A percentile compares a stretch with the other conserved stretches of the same genome.
These are phyloP conservation scores for Elongisporangium senticosum DNA, from an alignment of 352 stramenopile species.

Conservation along the genomic window DNA sequence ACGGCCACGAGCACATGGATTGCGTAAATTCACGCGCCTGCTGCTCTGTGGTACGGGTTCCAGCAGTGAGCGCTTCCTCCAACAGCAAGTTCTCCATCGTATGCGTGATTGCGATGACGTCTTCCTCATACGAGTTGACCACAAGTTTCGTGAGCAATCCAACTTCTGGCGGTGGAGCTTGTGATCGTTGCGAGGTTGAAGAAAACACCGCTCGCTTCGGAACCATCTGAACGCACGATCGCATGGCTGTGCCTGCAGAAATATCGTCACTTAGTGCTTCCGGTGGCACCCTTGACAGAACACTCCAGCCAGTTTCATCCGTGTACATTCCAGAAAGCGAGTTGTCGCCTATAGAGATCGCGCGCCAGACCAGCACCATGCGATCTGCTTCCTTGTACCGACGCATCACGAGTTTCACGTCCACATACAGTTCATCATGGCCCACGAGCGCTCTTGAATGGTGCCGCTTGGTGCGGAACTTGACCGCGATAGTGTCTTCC, in stretches of 20 bases:
- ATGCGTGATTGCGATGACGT: constrained; percentile 21
- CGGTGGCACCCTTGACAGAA: constrained; percentile 34
- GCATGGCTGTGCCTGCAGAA: constrained; percentile 27
- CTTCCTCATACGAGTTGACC: constrained; percentile 28
- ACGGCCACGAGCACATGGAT: background rate
- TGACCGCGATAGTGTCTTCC: constrained; percentile 36
- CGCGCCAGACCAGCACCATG: constrained; percentile 52
- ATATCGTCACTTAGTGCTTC: constrained; percentile 9
- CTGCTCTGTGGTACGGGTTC: background rate
- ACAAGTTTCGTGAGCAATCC: constrained; percentile 41
- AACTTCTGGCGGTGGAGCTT: constrained; percentile 20
- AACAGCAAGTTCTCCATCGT: constrained; percentile 13
- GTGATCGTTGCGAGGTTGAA: background rate
- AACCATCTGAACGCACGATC: constrained; percentile 39
- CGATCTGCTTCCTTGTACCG: constrained; percentile 35
- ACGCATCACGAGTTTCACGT: constrained; percentile 44
- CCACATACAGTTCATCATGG: constrained; percentile 14
- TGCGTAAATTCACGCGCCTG: background rate
- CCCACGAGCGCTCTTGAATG: constrained; percentile 7
- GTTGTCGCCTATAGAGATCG: constrained; percentile 25
- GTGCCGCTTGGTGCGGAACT: constrained; percentile 24
- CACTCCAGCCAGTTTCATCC: constrained; percentile 60
- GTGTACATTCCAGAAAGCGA: constrained; percentile 38
- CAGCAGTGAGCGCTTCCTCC: background rate
- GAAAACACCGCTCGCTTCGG: constrained; percentile 19